Conservation (phyloP, 225 moss, liverwort and hornwort genomes). For the Bryoerythrophyllum caledonicum region DNA sequence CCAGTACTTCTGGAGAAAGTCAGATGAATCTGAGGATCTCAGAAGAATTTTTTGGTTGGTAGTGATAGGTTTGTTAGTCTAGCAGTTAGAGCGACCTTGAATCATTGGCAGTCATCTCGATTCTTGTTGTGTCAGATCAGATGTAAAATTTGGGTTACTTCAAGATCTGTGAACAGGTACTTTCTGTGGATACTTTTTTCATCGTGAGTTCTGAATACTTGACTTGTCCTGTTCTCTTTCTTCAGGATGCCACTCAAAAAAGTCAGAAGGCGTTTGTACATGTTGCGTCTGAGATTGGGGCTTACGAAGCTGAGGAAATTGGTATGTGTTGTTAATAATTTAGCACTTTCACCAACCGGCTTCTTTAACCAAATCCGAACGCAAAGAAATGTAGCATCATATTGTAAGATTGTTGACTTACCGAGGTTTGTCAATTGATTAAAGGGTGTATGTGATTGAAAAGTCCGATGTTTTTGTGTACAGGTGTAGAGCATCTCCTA, state of each 20-base stretch:
- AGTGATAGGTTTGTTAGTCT: background rate
- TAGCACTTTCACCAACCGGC: background rate
- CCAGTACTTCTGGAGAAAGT: constrained; percentile 11
- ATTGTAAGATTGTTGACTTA: constrained; percentile 1
- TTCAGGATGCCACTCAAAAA: constrained; percentile 97
- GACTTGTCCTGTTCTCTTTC: background rate
- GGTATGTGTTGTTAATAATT: constrained; percentile 47
- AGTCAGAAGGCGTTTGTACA: constrained; percentile 97
- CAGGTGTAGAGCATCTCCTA: constrained; percentile 96
- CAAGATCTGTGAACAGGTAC: background rate
- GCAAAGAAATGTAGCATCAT: background rate
- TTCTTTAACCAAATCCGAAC: background rate
- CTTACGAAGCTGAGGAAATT: constrained; percentile 99
- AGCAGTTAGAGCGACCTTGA: background rate
- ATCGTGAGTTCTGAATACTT: constrained; percentile 1
- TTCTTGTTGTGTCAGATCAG: constrained; percentile 15
- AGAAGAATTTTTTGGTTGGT: constrained; percentile 9
- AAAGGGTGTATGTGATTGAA: constrained; percentile 3
- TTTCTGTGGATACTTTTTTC: background rate
- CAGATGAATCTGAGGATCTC: background rate
- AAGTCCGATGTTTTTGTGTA: background rate
- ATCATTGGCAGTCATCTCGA: background rate
- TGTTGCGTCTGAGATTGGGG: constrained; percentile 96
- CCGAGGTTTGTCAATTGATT: background rate
- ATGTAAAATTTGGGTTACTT: constrained; percentile 4